A percentile compares a stretch with the other conserved stretches of the same genome.
Evolutionary conservation across 257 asterid genomes (phyloP).

Genomic region (Forsythia viridissima): DNA sequence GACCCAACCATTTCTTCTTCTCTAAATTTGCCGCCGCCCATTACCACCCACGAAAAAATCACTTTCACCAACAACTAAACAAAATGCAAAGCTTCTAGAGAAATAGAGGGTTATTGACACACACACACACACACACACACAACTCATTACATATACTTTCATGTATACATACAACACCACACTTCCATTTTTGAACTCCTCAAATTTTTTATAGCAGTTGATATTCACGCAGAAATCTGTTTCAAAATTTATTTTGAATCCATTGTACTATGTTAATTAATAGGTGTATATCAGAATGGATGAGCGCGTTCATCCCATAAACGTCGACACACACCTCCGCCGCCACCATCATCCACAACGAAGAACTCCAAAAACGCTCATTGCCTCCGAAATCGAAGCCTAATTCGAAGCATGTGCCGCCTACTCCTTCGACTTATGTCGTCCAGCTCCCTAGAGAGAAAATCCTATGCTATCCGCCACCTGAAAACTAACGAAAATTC

Average conservation of each 20-base stretch:
- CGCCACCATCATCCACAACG: not conserved
- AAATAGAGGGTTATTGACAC: too few relatives aligned
- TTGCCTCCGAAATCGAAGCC: not conserved
- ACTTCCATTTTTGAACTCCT: not conserved
- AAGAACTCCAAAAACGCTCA: slow-evolving; percentile 1
- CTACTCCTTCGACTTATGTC: slow-evolving; percentile 34
- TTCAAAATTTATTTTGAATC: not conserved
- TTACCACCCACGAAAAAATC: too few relatives aligned
- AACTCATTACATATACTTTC: not conserved
- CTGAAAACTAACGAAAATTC: slow-evolving; percentile 38
- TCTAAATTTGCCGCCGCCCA: too few relatives aligned
- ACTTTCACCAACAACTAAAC: too few relatives aligned
- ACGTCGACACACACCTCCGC: not conserved
- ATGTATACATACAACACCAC: not conserved
- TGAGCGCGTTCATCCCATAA: slow-evolving; percentile 24
- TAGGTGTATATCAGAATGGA: slow-evolving; percentile 8
- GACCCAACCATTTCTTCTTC: too few relatives aligned
- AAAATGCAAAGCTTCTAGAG: too few relatives aligned
- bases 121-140: not conserved
- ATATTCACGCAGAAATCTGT: not conserved
- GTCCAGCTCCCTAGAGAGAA: slow-evolving; percentile 48
- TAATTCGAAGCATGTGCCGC: slow-evolving; percentile 12
- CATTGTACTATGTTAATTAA: not conserved
- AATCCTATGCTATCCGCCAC: slow-evolving; percentile 39
- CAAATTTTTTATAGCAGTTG: not conserved